These are phyloP conservation scores for Diaporthe ampelina DNA, from an alignment of 2,329 filamentous ascomycete genomes.

Conservation along the genomic window DNA sequence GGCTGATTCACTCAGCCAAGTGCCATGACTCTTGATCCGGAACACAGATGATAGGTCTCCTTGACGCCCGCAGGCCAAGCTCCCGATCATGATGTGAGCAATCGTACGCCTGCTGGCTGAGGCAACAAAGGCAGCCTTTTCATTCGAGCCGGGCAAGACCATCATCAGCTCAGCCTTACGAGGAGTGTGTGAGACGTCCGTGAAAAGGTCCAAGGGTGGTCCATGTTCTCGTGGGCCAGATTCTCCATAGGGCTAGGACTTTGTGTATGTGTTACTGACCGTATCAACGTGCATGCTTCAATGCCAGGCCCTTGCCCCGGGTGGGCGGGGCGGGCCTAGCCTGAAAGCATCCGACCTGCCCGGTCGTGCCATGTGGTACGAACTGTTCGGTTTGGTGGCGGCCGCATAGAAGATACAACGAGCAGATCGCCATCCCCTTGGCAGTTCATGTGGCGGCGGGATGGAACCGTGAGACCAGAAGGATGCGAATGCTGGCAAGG, in stretches of 20 bases:
- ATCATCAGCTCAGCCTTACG: slow-evolving; percentile 23
- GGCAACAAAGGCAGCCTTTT: not conserved
- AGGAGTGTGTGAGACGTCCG: slow-evolving; percentile 23
- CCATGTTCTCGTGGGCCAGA: not conserved
- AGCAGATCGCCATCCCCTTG: slow-evolving; percentile 25
- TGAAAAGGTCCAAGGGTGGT: not conserved
- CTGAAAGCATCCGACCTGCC: slow-evolving; percentile 28
- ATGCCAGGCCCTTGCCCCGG: not conserved
- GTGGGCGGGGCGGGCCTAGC: slow-evolving; percentile 23
- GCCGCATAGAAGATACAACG: slow-evolving; percentile 25
- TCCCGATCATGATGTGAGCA: not conserved
- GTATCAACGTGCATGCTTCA: slow-evolving; percentile 7
- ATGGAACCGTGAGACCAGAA: slow-evolving; percentile 34
- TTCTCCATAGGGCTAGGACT: slow-evolving; percentile 32
- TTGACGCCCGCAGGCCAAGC: slow-evolving; percentile 1
- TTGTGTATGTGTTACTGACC: slow-evolving; percentile 4
- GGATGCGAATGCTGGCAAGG: slow-evolving; percentile 11
- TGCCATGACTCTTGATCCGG: not conserved
- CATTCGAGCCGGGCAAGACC: not conserved
- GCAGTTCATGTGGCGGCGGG: slow-evolving; percentile 37
- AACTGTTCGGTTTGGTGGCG: slow-evolving; percentile 21
- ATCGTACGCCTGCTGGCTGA: not conserved
- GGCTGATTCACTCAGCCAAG: slow-evolving; percentile 33
- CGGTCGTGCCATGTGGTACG: slow-evolving; percentile 35
- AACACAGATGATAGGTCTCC: slow-evolving; percentile 26